Evolutionary conservation across 1,284 basidiomycete species (phyloP), one percentile per base, ranked within the genome.

Genomic region (Cutaneotrichosporon dermatis): DNA sequence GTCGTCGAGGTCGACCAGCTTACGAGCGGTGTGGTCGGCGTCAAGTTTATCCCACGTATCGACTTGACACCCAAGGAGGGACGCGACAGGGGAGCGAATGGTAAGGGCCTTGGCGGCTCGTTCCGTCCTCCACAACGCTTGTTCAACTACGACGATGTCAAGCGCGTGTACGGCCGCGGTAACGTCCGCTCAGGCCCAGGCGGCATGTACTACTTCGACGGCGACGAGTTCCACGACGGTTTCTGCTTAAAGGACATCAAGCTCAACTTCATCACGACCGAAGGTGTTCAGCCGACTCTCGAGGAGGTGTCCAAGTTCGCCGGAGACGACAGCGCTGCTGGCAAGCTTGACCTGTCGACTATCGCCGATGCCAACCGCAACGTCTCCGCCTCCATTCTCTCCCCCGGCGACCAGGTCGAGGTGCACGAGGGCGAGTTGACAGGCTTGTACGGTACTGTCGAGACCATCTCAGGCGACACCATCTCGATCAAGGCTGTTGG

Each of bases 191-290:
- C 86, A 70, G 66, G 68, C 36, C 67, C 65, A 39, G 86, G 86
- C 54, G 85, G 85, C 63, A 82, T 84, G 40, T 91, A 85, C 69
- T 84, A 91, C 54, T 99, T 98, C 80, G 88, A 91, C 69, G 88
- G 87, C 70, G 95, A 99, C 74, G 92, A 92, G 7, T 99, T 89
- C 81, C 87, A 86, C 67, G 89, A 97, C 61, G 96, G 95, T 4
- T 97, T 95, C 79, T 86, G 96, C 69, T 90, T 97, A 80, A 98
- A 98, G 79, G 95, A 99, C 75, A 88, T 97, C 82, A 89, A 90
- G 69, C 79, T 95, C 52, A 85, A 83, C 45, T 86, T 85, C 0
- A 80, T 99, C 49, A 85, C 87, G 60, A 80, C 89, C 50, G 95
- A 98, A 68, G 89, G 94, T 69, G 89, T 99, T 48, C 90, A 94